Evolutionary conservation across 1,284 basidiomycete species (phyloP).

Genomic region (Pseudozyma sp.): DNA sequence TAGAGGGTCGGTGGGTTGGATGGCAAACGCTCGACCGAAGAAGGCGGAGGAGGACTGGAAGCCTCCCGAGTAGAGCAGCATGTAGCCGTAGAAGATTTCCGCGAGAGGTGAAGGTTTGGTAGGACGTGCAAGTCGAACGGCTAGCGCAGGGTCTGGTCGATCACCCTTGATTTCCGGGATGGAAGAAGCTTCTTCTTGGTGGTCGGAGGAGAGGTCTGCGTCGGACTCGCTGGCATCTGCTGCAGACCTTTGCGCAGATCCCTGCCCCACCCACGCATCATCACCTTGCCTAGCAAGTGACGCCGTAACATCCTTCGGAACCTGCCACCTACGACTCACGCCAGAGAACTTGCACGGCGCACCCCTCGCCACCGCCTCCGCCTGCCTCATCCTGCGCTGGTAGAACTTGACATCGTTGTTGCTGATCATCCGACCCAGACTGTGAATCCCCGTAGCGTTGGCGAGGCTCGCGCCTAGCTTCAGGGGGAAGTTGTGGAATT

Average conservation of each 20-base stretch:
- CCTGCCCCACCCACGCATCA: slow-evolving; percentile 5
- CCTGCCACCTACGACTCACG: slow-evolving; percentile 22
- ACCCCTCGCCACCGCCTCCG: slow-evolving; percentile 54
- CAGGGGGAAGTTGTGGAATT: slow-evolving; percentile 63
- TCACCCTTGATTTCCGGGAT: slow-evolving; percentile 20
- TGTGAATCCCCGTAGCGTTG: slow-evolving; percentile 57
- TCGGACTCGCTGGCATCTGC: slow-evolving; percentile 22
- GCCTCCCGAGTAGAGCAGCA: slow-evolving; percentile 84
- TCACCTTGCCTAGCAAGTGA: slow-evolving; percentile 1
- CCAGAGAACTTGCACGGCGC: slow-evolving; percentile 25
- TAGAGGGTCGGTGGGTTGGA: slow-evolving; percentile 84
- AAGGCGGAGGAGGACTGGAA: slow-evolving; percentile 91
- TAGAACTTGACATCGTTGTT: slow-evolving; percentile 56
- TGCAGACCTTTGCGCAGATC: background rate
- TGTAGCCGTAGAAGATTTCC: slow-evolving; percentile 85
- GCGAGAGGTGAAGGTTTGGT: slow-evolving; percentile 73
- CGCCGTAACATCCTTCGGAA: slow-evolving; percentile 11
- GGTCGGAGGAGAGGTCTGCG: slow-evolving; percentile 47
- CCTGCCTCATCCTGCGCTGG: slow-evolving; percentile 56
- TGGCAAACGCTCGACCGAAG: slow-evolving; percentile 85
- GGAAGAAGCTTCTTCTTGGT: slow-evolving; percentile 6
- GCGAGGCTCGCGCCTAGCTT: slow-evolving; percentile 53
- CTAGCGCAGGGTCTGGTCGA: slow-evolving; percentile 20
- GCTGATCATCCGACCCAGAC: slow-evolving; percentile 47
- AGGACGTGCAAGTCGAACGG: slow-evolving; percentile 36